Percentiles rank a stretch among this genome's conserved stretches.
Conservation (phyloP, 345 rosid species). For the Euphorbia peplus region DNA sequence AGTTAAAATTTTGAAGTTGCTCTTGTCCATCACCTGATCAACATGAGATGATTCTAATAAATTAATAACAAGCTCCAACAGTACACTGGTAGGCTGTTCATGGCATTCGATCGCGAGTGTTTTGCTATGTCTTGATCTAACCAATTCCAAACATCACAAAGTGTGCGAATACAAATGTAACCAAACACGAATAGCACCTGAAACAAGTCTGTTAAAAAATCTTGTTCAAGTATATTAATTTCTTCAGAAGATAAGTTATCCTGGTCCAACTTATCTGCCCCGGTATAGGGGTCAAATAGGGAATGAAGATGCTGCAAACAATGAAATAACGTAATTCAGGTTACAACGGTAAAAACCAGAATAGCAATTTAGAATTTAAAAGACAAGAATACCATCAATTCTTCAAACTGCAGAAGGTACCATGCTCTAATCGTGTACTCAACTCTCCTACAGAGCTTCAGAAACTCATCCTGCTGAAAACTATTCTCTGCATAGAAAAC, state of each 20-base stretch:
- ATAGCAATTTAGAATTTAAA: background rate
- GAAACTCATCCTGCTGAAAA: conserved; percentile 69
- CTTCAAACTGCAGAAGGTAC: conserved; percentile 92
- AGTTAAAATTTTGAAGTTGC: conserved; percentile 78
- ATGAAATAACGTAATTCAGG: conserved; percentile 11
- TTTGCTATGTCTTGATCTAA: background rate
- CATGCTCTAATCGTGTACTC: conserved; percentile 97
- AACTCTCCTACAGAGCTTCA: conserved; percentile 85
- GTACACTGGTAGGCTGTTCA: background rate
- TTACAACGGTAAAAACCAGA: conserved; percentile 8
- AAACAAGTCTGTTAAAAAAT: conserved; percentile 76
- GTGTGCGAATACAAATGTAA: background rate
- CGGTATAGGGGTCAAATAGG: conserved; percentile 80
- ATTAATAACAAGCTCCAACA: background rate
- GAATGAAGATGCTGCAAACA: conserved; percentile 83
- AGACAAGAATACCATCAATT: conserved; percentile 62
- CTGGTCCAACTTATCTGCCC: conserved; percentile 72
- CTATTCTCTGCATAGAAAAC: conserved; percentile 55
- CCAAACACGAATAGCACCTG: conserved; percentile 44
- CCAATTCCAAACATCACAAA: background rate
- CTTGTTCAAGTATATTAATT: conserved; percentile 78
- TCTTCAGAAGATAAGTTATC: conserved; percentile 62
- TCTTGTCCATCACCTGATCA: conserved; percentile 81
- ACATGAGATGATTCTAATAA: background rate
- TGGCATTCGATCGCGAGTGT: background rate